A percentile compares a stretch with the other conserved stretches of the same genome.
phyloP scores from a whole-genome alignment of 2,329 filamentous ascomycete genomes.

The Exophiala calicioides region DNA sequence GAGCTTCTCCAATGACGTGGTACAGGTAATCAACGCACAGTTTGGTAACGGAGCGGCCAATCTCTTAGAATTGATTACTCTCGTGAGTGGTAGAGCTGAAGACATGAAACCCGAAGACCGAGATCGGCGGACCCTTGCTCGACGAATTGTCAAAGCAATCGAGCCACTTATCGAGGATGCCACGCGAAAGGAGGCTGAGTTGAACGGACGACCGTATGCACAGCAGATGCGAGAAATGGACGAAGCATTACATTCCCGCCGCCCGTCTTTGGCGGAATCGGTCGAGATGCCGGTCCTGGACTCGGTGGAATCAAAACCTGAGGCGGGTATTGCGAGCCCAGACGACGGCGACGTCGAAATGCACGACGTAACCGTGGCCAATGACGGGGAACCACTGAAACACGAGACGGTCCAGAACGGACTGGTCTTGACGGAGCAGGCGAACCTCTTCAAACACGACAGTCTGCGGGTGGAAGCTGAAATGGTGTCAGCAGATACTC shows the following conservation, averaged over 20 bases:
- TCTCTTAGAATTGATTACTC: constrained; percentile 50
- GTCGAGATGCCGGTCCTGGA: constrained; percentile 27
- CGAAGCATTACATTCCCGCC: constrained; percentile 58
- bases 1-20: constrained; percentile 61
- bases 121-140: constrained; percentile 80
- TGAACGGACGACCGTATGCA: constrained; percentile 70
- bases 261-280: constrained; percentile 51
- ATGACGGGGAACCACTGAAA: constrained; percentile 23
- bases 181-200: constrained; percentile 76
- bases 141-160: constrained; percentile 81
- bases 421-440: constrained; percentile 1
- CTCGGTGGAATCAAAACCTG: constrained; percentile 37
- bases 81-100: constrained; percentile 50
- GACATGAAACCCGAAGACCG: constrained; percentile 65
- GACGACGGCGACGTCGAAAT: constrained; percentile 38
- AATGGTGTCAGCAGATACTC: constrained; percentile 25
- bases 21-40: constrained; percentile 56
- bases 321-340: constrained; percentile 21
- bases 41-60: constrained; percentile 53
- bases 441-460: constrained; percentile 11
- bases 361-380: constrained; percentile 38
- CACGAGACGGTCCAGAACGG: constrained; percentile 1
- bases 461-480: constrained; percentile 7
- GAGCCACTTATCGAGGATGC: constrained; percentile 77
- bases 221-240: constrained; percentile 73